Base-by-base conservation (phyloP, 2,329 filamentous ascomycete species). In the Cytospora piceicola region DNA sequence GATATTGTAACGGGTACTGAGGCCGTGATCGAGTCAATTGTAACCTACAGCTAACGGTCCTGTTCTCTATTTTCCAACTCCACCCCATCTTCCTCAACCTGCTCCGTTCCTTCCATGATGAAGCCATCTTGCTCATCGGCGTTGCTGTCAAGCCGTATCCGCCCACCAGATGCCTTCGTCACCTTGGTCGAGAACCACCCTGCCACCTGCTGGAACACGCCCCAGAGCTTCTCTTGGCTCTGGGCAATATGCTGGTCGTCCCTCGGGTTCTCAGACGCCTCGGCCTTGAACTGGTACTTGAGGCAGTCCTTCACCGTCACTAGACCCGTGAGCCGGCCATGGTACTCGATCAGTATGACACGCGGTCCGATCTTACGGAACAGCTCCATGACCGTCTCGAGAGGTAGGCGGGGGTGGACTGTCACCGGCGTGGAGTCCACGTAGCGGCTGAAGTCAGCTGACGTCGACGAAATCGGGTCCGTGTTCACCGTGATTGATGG, bases 301-400 rank as follows among this genome's bases (percentile, higher is more conserved):
- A 99, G 81, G 71, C 95, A 98, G 76, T 99, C 95, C 77, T 99
- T 99, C 68, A 97, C 91, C 0, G 95, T 99, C 0, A 99, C 92
- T 0, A 99, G 83, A 0, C 95, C 95, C 0, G 86, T 87, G 2
- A 99, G 83, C 58, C 87, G 87, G 17, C 95, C 95, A 66, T 92
- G 90, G 74, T 97, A 90, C 76, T 99, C 95, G 49, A 97, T 90
- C 4, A 99, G 83, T 58, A 99, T 94, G 7, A 97, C 93, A 1
- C 95, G 87, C 0, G 94, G 95, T 0, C 95, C 95, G 75, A 99
- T 96, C 80, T 98, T 99, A 76, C 94, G 94, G 82, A 99, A 99
- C 14, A 99, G 83, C 74, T 99, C 95, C 93, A 99, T 97, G 36
- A 96, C 94, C 0, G 95, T 99, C 78, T 99, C 95, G 0, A 99